A percentile compares a stretch with the other conserved stretches of the same genome.
Conservation (phyloP, 2,329 filamentous ascomycete species). For the Falciphora oryzae region DNA sequence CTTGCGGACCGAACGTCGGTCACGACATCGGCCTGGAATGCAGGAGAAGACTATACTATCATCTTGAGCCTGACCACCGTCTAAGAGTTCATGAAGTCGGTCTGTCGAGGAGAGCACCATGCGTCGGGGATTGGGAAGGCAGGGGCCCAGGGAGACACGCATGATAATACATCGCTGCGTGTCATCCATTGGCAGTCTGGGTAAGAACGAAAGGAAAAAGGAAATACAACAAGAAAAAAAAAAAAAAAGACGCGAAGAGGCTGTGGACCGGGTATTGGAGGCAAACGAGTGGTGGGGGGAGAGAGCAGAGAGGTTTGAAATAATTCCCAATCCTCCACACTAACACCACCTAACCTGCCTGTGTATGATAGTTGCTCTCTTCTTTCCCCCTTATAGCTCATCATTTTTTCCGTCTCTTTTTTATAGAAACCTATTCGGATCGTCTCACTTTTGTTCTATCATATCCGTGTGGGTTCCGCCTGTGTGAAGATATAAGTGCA, state of each 20-base stretch:
- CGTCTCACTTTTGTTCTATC: neutral
- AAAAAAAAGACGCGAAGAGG: constrained; percentile 8
- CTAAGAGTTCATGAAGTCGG: no score
- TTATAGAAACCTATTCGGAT: neutral
- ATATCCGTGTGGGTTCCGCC: neutral
- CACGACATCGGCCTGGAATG: no score
- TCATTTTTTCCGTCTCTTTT: neutral
- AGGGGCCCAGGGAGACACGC: no score
- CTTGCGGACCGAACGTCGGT: no score
- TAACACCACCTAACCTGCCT: no score
- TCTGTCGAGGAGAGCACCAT: no score
- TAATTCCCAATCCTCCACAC: neutral
- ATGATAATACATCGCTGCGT: no score
- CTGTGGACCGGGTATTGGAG: neutral
- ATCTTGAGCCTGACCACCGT: no score
- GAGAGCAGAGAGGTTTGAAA: neutral
- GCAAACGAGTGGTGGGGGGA: neutral
- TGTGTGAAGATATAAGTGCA: neutral
- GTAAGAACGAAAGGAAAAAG: neutral
- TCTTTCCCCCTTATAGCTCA: neutral
- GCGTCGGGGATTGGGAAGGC: no score
- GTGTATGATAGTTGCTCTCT: neutral
- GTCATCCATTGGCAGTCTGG: neutral
- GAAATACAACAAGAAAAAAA: neutral
- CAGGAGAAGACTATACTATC: no score